Conservation (phyloP, 2,329 filamentous ascomycete genomes). For the Talaromyces atroroseus region DNA sequence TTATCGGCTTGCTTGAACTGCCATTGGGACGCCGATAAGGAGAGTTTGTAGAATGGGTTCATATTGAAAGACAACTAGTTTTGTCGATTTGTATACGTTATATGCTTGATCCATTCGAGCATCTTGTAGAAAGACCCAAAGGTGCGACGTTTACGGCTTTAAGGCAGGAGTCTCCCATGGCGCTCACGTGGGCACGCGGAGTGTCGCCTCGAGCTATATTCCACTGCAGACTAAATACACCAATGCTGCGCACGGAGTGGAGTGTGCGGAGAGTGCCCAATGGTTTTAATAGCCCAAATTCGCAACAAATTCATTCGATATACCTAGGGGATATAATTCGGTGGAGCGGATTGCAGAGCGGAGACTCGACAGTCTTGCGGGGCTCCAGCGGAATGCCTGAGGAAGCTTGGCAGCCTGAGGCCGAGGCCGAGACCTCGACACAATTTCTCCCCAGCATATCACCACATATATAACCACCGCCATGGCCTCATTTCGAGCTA, state of each 20-base stretch:
- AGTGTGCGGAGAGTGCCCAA: too few relatives aligned
- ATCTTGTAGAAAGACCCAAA: neutral
- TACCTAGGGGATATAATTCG: too few relatives aligned
- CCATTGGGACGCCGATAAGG: neutral
- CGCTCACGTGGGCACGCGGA: too few relatives aligned
- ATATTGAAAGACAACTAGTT: neutral
- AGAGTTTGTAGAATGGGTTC: neutral
- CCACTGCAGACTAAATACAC: too few relatives aligned
- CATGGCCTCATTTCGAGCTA: constrained; percentile 49
- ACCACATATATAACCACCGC: neutral
- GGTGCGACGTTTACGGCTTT: neutral
- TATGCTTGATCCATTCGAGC: neutral
- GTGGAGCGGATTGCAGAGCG: too few relatives aligned
- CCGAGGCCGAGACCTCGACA: neutral
- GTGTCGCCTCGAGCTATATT: too few relatives aligned
- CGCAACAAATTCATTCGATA: too few relatives aligned
- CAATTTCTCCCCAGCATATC: neutral
- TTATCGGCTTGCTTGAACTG: constrained; percentile 11
- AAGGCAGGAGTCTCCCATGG: neutral
- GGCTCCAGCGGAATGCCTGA: neutral
- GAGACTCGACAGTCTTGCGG: neutral
- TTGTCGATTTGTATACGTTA: neutral
- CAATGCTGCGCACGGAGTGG: too few relatives aligned
- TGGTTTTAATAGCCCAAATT: too few relatives aligned
- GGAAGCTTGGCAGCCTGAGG: neutral